A percentile compares a stretch with the other conserved stretches of the same genome.
Conservation (phyloP, 805 yeast species). For the Candida cerambycidarum region DNA sequence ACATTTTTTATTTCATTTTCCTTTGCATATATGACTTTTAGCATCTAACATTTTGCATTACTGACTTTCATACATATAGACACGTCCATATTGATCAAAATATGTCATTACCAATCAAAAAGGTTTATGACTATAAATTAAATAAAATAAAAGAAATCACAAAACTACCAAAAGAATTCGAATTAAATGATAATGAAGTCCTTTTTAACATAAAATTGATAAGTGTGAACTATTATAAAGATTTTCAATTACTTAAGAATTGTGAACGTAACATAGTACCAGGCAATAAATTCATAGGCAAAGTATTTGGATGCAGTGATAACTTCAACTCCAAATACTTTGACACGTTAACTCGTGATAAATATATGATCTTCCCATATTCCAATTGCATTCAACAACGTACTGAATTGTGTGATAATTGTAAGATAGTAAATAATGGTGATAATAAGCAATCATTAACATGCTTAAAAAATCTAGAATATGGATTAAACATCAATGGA, state of each 20-base stretch:
- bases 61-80: neutral
- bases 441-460: constrained; percentile 9
- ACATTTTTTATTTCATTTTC: neutral
- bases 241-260: constrained; percentile 20
- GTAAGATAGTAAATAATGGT: constrained; percentile 8
- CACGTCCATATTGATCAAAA: neutral
- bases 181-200: constrained; percentile 19
- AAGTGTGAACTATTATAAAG: constrained; percentile 27
- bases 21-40: too few relatives aligned
- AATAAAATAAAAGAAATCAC: constrained; percentile 23
- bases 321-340: constrained; percentile 8
- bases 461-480: constrained; percentile 25
- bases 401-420: constrained; percentile 19
- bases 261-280: constrained; percentile 26
- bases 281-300: constrained; percentile 34
- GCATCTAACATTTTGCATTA: too few relatives aligned
- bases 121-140: constrained; percentile 23
- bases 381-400: constrained; percentile 31
- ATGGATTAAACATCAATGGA: constrained; percentile 38
- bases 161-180: constrained; percentile 26
- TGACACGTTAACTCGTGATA: constrained; percentile 8
- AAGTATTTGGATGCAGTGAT: constrained; percentile 17
- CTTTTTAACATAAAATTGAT: constrained; percentile 27
- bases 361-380: constrained; percentile 35
- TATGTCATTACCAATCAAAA: constrained; percentile 22